Evolutionary conservation across 1,139 yeast genomes (phyloP), one percentile per base, ranked within the genome.

Genomic region (Wickerhamomyces sp.): DNA sequence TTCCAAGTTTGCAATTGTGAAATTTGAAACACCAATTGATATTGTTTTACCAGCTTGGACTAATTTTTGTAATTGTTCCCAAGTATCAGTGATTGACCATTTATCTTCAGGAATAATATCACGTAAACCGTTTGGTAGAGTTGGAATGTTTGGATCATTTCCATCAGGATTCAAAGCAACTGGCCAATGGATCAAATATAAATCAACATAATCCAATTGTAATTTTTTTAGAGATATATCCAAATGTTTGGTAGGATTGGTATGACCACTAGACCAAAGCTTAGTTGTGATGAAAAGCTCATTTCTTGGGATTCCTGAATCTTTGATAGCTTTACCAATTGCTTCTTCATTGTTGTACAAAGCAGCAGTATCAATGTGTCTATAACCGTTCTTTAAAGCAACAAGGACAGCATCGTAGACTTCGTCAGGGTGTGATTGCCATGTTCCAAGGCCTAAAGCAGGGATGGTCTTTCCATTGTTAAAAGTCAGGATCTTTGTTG

Each of bases 131-230:
- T 73, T 54, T 44, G 82, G 81, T 46, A 69, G 53, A 33, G 54
- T 54, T 44, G 82, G 81, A 43, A 70, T 55, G 39, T 61, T 52
- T 40, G 69, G 64, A 42, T 53, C 55, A 41, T 69, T 68, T 48
- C 67, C 66, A 47, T 73, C 69, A 43, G 72, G 70, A 56, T 63
- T 67, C 50, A 77, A 61, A 5, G 85, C 75, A 40, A 76, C 71
- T 6, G 96, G 96, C 94, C 94, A 87, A 68, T 90, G 97, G 60
- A 87, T 75, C 61, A 90, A 74, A 63, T 83, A 84, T 56, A 89
- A 72, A 62, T 90, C 97, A 48, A 90, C 81, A 58, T 90, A 90
- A 45, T 86, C 94, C 55, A 86, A 66, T 8, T 81, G 82, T 57
- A 89, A 71, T 56, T 79, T 79, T 55, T 74, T 62, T 61, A 90